Conservation (phyloP, 352 stramenopile species). For the Phytophthora pisi region DNA sequence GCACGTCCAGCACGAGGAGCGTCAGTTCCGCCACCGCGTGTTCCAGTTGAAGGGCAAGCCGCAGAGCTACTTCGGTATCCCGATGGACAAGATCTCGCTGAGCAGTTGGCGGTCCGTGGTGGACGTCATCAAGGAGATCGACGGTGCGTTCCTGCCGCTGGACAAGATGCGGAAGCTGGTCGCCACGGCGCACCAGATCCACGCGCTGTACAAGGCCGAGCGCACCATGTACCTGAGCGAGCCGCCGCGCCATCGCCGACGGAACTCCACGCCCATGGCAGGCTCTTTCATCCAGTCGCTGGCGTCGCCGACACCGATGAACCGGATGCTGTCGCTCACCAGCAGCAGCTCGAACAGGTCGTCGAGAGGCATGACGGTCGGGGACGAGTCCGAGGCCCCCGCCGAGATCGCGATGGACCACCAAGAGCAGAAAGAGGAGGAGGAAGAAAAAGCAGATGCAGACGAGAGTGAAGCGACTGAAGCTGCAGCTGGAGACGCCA, state of each 20-base stretch:
- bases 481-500: slow-evolving; percentile 4
- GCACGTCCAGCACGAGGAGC: slow-evolving; percentile 71
- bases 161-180: slow-evolving; percentile 89
- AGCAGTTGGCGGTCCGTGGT: slow-evolving; percentile 81
- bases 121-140: slow-evolving; percentile 81
- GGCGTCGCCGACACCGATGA: slow-evolving; percentile 19
- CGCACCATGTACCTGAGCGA: slow-evolving; percentile 50
- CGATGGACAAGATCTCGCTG: slow-evolving; percentile 76
- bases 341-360: slow-evolving; percentile 35
- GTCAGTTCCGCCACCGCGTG: slow-evolving; percentile 73
- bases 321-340: slow-evolving; percentile 30
- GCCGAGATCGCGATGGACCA: slow-evolving; percentile 12
- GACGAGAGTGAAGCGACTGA: slow-evolving; percentile 15
- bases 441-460: slow-evolving; percentile 3
- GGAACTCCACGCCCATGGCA: slow-evolving; percentile 49
- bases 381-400: slow-evolving; percentile 30
- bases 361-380: slow-evolving; percentile 31
- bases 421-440: slow-evolving; percentile 14
- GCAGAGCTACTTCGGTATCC: slow-evolving; percentile 85
- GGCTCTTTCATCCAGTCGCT: slow-evolving; percentile 25
- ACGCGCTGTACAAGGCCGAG: slow-evolving; percentile 72
- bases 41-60: slow-evolving; percentile 71
- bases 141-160: slow-evolving; percentile 76
- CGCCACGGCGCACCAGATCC: slow-evolving; percentile 70
- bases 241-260: slow-evolving; percentile 37